Evolutionary conservation across 2,329 filamentous ascomycete species (phyloP), one percentile per base, ranked within the genome.

Genomic region (Clonostachys rosea): DNA sequence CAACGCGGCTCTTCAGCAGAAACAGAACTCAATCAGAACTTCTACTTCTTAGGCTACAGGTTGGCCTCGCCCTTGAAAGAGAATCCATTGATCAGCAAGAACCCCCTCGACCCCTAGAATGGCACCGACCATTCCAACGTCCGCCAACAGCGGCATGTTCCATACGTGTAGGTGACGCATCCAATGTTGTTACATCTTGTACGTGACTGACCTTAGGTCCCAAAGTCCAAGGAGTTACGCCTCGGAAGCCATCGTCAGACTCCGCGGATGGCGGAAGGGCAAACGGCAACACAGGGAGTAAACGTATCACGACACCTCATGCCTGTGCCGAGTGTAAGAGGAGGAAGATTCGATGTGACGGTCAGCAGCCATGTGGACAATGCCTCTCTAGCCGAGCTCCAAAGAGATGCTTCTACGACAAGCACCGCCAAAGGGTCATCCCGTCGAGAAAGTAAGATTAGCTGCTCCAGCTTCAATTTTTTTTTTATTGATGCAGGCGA

Each of bases 261-360:
- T 68, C 57, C 39, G 50, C 54, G 39, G 56, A 56, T 45, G 59
- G 56, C 55, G 56, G 63, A 48, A 75, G 73, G 51, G 54, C 70
- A 24, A 68, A 62, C 47, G 65, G 64, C 35, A 59, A 57, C 9
- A 55, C 56, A 18, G 61, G 64, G 9, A 63, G 67, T 43, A 76
- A 78, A 62, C 70, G 76, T 53, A 76, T 78, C 56, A 79, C 76
- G 35, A 79, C 75, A 49, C 73, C 75, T 24, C 76, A 86, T 58
- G 86, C 86, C 36, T 90, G 86, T 62, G 83, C 86, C 43, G 86
- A 88, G 57, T 90, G 88, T 68, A 84, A 90, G 60, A 78, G 88
- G 55, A 79, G 88, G 51, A 94, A 92, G 66, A 92, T 92, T 48
- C 84, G 89, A 52, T 94, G 89, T 60, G 87, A 91, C 68, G 89